These are phyloP conservation scores for Cyathus striatus DNA, from an alignment of 768 basidiomycete genomes.

Conservation along the genomic window DNA sequence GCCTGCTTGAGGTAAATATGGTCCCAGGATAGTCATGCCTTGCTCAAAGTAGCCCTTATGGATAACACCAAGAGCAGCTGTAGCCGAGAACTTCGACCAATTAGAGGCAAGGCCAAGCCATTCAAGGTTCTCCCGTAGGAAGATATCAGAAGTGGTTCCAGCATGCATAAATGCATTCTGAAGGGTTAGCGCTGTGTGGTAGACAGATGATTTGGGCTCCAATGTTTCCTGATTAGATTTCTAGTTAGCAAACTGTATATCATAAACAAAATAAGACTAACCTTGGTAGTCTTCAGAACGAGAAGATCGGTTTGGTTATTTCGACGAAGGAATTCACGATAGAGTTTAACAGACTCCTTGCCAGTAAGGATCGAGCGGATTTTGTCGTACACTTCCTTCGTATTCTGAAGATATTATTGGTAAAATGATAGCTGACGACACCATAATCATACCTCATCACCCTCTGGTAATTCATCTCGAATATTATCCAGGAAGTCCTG, in stretches of 20 bases:
- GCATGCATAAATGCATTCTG: constrained; percentile 98
- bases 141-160: constrained; percentile 93
- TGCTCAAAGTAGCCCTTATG: constrained; percentile 96
- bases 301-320: constrained; percentile 91
- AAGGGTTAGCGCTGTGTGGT: constrained; percentile 93
- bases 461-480: constrained; percentile 62
- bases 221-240: constrained; percentile 62
- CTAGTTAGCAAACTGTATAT: constrained; percentile 4
- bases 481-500: constrained; percentile 88
- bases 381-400: constrained; percentile 63
- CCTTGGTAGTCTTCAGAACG: constrained; percentile 92
- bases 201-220: constrained; percentile 93
- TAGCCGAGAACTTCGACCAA: constrained; percentile 98
- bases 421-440: background rate
- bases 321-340: constrained; percentile 91
- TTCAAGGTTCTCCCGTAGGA: constrained; percentile 93
- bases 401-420: constrained; percentile 35
- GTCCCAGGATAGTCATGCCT: constrained; percentile 87
- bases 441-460: constrained; percentile 45
- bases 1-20: constrained; percentile 82
- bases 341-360: constrained; percentile 86
- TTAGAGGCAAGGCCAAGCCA: constrained; percentile 95
- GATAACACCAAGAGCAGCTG: constrained; percentile 94
- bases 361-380: constrained; percentile 83
- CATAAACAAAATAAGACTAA: constrained; percentile 17